A percentile compares a stretch with the other conserved stretches of the same genome.
Conservation (phyloP, 2,329 filamentous ascomycete species). For the Diaporthe sp. region DNA sequence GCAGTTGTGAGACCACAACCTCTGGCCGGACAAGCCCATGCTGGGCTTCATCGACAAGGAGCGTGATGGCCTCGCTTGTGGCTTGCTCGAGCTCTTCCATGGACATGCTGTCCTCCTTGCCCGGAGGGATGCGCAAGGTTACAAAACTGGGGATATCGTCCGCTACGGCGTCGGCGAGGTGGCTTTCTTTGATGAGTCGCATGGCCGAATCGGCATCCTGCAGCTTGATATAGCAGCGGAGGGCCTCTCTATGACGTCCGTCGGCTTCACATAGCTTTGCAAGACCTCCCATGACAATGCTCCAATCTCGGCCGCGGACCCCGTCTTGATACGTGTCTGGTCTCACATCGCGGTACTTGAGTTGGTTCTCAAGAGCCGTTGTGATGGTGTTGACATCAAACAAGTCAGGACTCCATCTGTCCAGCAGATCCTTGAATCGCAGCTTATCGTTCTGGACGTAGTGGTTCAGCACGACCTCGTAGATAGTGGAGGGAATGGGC, state of each 20-base stretch:
- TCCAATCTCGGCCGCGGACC: slow-evolving; percentile 84
- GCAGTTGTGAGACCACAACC: slow-evolving; percentile 83
- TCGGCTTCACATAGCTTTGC: slow-evolving; percentile 88
- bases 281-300: slow-evolving; percentile 87
- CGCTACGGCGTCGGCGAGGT: slow-evolving; percentile 88
- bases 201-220: slow-evolving; percentile 94
- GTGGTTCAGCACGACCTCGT: slow-evolving; percentile 90
- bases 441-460: slow-evolving; percentile 86
- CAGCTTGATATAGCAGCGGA: slow-evolving; percentile 89
- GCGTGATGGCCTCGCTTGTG: slow-evolving; percentile 84
- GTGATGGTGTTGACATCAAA: slow-evolving; percentile 85
- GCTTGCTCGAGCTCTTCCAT: slow-evolving; percentile 81
- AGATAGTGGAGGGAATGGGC: slow-evolving; percentile 84
- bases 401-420: slow-evolving; percentile 86
- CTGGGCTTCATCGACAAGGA: slow-evolving; percentile 92
- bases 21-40: slow-evolving; percentile 86
- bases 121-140: slow-evolving; percentile 83
- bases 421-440: slow-evolving; percentile 83
- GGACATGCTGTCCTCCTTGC: slow-evolving; percentile 75
- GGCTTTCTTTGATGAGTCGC: slow-evolving; percentile 86
- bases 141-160: slow-evolving; percentile 94
- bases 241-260: slow-evolving; percentile 84
- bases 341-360: slow-evolving; percentile 80
- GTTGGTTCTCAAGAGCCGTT: slow-evolving; percentile 84
- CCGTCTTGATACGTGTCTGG: slow-evolving; percentile 84